Base-by-base conservation (phyloP, 352 stramenopile species). In the Phytophthora syringae region DNA sequence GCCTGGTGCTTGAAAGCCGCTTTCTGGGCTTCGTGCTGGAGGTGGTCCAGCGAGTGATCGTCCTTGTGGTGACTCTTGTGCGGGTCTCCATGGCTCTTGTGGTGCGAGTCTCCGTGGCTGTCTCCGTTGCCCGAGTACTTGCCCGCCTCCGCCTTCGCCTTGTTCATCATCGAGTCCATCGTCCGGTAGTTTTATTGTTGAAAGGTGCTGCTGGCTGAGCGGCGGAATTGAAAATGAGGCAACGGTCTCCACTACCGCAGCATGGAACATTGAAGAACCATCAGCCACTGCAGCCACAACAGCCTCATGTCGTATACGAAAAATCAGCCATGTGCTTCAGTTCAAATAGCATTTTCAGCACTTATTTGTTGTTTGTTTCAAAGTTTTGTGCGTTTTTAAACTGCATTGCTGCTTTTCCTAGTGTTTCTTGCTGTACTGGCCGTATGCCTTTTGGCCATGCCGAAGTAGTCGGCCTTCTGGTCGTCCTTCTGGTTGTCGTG, bases 161-260 rank as follows among this genome's bases (percentile, higher is more conserved):
- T 75, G 55, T 75, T 54, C 24, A 71, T 16, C 42, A 75, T 72
- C 42, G 65, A 70, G 39, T 65, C 60, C 60, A 74, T 74, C 18
- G 59, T 65, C 13, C 24, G 16, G 39, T 52, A 15, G 52, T 30
- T 24, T 13, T 21, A 36, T n/a, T n/a, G 49, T 34, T 13, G 30
- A 50, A 36, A 53, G 7, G 40, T 55, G 54, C 10, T 70, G 13
- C 37, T 45, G 10, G 37, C 24, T 10, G n/a, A n/a, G n/a, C 28
- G 21, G 49, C 13, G 36, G 44, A 59, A 59, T 45, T n/a, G 27
- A 67, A 72, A 72, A 49, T 72, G 64, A 71, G 3, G 15, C 50
- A 27, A 61, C 18, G 36, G n/a, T 37, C 22, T 48, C 37, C 16
- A n/a, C n/a, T n/a, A n/a, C n/a, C n/a, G n/a, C n/a, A n/a, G n/a